phyloP scores from a whole-genome alignment of 139 green algal genomes.

The Diplosphaera chodatii region DNA sequence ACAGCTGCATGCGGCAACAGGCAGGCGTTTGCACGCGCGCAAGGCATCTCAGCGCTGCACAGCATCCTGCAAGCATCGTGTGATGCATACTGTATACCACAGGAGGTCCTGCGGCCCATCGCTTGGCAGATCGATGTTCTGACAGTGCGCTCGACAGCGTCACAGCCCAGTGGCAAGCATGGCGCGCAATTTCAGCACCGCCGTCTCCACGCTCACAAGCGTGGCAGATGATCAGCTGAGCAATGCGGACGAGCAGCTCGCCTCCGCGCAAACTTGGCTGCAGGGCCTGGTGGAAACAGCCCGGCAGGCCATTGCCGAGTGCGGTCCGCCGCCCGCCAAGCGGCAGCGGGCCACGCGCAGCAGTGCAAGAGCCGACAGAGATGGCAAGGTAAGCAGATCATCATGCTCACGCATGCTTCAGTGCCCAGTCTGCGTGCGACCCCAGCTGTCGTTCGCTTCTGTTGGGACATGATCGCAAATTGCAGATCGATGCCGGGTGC shows the following conservation, averaged over 20 bases:
- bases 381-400: neutral
- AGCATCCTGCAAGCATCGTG: neutral
- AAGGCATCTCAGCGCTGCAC: neutral
- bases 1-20: neutral
- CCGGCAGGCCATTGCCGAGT: neutral
- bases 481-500: too few relatives aligned
- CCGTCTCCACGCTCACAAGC: neutral
- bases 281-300: neutral
- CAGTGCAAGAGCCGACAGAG: neutral
- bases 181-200: neutral
- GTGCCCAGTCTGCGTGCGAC: too few relatives aligned
- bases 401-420: too few relatives aligned
- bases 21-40: neutral
- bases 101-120: neutral
- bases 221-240: neutral
- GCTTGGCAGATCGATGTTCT: too few relatives aligned
- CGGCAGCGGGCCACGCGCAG: neutral
- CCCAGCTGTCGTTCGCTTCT: too few relatives aligned
- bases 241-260: neutral
- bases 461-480: too few relatives aligned
- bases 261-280: neutral
- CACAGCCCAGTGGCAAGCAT: neutral
- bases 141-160: too few relatives aligned
- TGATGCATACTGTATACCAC: neutral
- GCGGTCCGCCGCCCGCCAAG: neutral